Conservation (phyloP, 192 early-diverging fungal genomes). For the Coemansia sp. region DNA sequence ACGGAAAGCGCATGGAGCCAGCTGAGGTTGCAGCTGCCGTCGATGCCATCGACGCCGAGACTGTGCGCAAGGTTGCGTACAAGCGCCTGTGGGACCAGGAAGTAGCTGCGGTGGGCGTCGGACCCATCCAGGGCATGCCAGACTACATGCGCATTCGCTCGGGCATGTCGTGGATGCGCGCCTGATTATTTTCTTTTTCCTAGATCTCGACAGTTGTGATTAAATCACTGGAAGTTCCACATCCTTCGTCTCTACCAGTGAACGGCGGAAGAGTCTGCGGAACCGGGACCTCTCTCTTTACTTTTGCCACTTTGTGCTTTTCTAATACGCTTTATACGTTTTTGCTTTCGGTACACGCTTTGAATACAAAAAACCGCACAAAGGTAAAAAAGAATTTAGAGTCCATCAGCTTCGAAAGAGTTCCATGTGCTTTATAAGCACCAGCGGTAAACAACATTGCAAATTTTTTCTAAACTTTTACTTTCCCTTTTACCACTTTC, state of each 20-base stretch:
- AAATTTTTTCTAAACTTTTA: background rate
- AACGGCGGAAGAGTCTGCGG: background rate
- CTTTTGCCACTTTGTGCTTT: background rate
- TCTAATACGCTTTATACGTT: background rate
- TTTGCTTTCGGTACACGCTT: background rate
- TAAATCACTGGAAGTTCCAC: constrained; percentile 5
- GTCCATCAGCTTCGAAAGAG: background rate
- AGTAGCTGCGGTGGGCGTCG: constrained; percentile 77
- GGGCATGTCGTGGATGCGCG: constrained; percentile 79
- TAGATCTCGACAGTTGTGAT: constrained; percentile 3
- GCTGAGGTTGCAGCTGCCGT: constrained; percentile 85
- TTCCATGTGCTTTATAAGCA: background rate
- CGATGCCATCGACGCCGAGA: constrained; percentile 76
- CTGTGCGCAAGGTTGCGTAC: constrained; percentile 82
- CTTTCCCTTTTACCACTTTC: background rate
- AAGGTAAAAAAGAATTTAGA: background rate
- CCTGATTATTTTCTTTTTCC: constrained; percentile 44
- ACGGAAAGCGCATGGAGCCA: constrained; percentile 86
- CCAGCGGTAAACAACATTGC: background rate
- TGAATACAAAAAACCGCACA: background rate
- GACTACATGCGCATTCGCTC: constrained; percentile 87
- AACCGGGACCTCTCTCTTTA: background rate
- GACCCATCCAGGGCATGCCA: constrained; percentile 83
- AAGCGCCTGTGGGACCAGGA: constrained; percentile 92
- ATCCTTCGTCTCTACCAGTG: background rate